These are phyloP conservation scores for Aspergillus hancockii DNA, from an alignment of 495 filamentous ascomycete genomes.

Conservation along the genomic window DNA sequence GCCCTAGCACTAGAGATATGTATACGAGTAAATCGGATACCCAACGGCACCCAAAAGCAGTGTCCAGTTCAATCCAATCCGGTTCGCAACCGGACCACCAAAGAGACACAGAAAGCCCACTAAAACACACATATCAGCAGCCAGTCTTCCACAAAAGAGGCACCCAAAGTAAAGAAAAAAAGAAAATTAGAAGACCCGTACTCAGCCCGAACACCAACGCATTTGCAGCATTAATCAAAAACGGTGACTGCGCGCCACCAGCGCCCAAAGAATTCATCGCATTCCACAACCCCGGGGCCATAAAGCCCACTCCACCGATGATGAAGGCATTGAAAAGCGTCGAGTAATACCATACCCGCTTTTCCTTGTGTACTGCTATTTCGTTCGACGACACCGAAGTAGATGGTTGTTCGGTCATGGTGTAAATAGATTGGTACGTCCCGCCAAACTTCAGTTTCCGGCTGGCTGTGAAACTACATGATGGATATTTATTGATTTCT, in stretches of 20 bases:
- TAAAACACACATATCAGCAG: slow-evolving; percentile 21
- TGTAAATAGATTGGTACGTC: not conserved
- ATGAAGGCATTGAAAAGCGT: slow-evolving; percentile 59
- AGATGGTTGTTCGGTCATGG: slow-evolving; percentile 19
- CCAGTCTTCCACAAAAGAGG: not conserved
- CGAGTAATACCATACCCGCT: slow-evolving; percentile 55
- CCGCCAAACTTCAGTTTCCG: not conserved
- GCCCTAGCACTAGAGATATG: not conserved
- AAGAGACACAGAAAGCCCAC: slow-evolving; percentile 62
- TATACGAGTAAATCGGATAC: slow-evolving; percentile 42
- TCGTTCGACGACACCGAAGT: slow-evolving; percentile 15
- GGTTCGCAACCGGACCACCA: slow-evolving; percentile 52
- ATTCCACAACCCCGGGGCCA: slow-evolving; percentile 43
- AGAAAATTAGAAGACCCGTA: slow-evolving; percentile 12
- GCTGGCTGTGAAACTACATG: not conserved
- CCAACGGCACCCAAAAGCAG: slow-evolving; percentile 57
- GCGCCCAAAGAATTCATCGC: slow-evolving; percentile 71
- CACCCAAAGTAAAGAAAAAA: too few relatives aligned
- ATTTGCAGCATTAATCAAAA: slow-evolving; percentile 65
- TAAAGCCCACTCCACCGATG: slow-evolving; percentile 39
- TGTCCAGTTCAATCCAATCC: slow-evolving; percentile 61
- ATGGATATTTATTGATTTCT: not conserved
- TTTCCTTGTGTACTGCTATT: slow-evolving; percentile 3
- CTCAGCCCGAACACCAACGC: slow-evolving; percentile 57
- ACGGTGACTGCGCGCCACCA: slow-evolving; percentile 58